A percentile compares a stretch with the other conserved stretches of the same genome.
These are phyloP conservation scores for Backusella australiensis DNA, from an alignment of 192 early-diverging fungal species.

Conservation along the genomic window DNA sequence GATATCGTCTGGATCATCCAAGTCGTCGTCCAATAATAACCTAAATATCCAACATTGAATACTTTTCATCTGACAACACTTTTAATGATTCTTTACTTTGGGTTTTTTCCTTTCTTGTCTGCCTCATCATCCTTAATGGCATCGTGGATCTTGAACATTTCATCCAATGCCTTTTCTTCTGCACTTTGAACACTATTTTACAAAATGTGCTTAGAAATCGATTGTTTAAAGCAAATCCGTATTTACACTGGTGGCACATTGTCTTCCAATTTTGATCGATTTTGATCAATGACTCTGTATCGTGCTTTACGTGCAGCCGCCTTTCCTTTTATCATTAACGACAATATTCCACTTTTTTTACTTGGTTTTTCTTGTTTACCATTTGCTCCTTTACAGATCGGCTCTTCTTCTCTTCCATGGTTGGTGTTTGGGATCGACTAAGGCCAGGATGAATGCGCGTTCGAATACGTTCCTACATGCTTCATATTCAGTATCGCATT, in stretches of 20 bases:
- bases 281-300: constrained; percentile 50
- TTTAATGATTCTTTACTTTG: constrained; percentile 33
- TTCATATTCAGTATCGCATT: too few relatives aligned
- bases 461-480: constrained; percentile 29
- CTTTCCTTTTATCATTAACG: background rate
- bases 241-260: constrained; percentile 25
- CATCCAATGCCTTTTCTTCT: constrained; percentile 37
- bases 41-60: background rate
- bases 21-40: constrained; percentile 22
- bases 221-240: too few relatives aligned
- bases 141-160: constrained; percentile 63
- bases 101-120: constrained; percentile 18
- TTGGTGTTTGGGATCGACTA: constrained; percentile 18
- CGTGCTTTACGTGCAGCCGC: constrained; percentile 38
- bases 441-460: constrained; percentile 21
- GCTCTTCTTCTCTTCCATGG: constrained; percentile 17
- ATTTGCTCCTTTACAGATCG: constrained; percentile 10
- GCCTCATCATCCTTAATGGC: constrained; percentile 56
- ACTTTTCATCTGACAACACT: background rate
- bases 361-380: constrained; percentile 7
- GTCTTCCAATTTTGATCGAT: constrained; percentile 24
- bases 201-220: background rate
- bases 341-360: background rate
- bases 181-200: constrained; percentile 29
- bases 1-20: constrained; percentile 44